Evolutionary conservation across 345 rosid genomes (phyloP).

Genomic region (Clausena lansium): DNA sequence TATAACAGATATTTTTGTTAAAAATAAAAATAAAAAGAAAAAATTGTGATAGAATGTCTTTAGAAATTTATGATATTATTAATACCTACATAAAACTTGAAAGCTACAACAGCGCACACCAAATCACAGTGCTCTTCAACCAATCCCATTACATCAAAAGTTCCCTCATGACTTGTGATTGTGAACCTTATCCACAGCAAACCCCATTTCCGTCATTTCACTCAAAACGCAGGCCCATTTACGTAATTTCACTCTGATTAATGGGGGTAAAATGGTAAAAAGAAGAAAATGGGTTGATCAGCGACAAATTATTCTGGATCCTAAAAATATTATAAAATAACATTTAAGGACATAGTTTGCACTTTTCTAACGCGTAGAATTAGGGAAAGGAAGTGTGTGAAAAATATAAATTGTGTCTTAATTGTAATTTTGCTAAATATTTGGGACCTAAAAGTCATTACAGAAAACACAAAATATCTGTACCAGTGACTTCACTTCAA

Average conservation of each 20-base stretch:
- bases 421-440: no score
- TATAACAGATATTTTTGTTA: no score
- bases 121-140: not conserved
- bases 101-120: not conserved
- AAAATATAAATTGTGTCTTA: not conserved
- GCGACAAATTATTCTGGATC: no score
- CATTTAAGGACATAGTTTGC: no score
- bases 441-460: not conserved
- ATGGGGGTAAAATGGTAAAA: no score
- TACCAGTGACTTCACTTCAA: not conserved
- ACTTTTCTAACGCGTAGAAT: no score
- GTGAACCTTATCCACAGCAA: constrained; percentile 9
- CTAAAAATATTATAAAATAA: no score
- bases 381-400: not conserved
- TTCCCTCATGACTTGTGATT: constrained; percentile 12
- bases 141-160: not conserved
- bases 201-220: not conserved
- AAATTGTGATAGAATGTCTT: no score
- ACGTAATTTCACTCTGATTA: not conserved
- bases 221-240: not conserved
- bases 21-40: no score
- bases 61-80: not conserved
- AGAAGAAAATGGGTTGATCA: no score
- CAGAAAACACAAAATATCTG: not conserved
- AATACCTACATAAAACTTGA: not conserved